Evolutionary conservation across 768 basidiomycete genomes (phyloP).

Genomic region (Kwoniella shandongensis): DNA sequence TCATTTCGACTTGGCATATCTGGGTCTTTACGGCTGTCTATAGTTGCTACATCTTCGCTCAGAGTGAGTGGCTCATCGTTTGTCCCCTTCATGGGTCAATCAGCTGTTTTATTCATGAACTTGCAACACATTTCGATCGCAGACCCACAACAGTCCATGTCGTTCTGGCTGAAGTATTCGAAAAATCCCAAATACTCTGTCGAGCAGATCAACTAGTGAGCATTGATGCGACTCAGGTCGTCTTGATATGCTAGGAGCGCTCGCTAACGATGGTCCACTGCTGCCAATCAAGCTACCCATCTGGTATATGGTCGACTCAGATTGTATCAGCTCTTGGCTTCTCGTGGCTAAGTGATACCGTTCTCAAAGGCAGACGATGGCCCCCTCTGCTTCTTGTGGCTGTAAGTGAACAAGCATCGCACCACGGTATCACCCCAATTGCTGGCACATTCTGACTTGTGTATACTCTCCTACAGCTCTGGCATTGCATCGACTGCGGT

Average conservation of each 20-base stretch:
- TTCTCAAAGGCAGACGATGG: slow-evolving; percentile 31
- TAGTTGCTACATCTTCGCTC: slow-evolving; percentile 23
- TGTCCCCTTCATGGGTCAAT: too few species aligned
- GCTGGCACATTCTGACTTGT: neutral
- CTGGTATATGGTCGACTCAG: slow-evolving; percentile 24
- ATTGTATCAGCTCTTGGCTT: slow-evolving; percentile 28
- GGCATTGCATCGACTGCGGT: slow-evolving; percentile 13
- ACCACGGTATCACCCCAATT: too few species aligned
- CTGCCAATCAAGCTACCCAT: slow-evolving; percentile 18
- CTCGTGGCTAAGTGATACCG: slow-evolving; percentile 33
- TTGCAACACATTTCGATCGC: neutral
- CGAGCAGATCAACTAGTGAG: slow-evolving; percentile 27
- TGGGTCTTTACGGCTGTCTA: slow-evolving; percentile 22
- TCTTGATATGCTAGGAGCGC: too few species aligned
- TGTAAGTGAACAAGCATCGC: neutral
- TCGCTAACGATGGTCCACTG: neutral
- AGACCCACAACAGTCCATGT: slow-evolving; percentile 27
- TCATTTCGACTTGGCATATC: slow-evolving; percentile 38
- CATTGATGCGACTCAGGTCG: too few species aligned
- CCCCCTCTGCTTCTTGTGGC: slow-evolving; percentile 28
- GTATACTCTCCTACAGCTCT: neutral
- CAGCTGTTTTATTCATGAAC: neutral
- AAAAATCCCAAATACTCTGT: slow-evolving; percentile 24
- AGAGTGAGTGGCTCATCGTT: slow-evolving; percentile 8
- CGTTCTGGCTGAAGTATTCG: slow-evolving; percentile 40